These are phyloP conservation scores for Talaromyces trachyspermus DNA, from an alignment of 495 filamentous ascomycete genomes.

Conservation along the genomic window DNA sequence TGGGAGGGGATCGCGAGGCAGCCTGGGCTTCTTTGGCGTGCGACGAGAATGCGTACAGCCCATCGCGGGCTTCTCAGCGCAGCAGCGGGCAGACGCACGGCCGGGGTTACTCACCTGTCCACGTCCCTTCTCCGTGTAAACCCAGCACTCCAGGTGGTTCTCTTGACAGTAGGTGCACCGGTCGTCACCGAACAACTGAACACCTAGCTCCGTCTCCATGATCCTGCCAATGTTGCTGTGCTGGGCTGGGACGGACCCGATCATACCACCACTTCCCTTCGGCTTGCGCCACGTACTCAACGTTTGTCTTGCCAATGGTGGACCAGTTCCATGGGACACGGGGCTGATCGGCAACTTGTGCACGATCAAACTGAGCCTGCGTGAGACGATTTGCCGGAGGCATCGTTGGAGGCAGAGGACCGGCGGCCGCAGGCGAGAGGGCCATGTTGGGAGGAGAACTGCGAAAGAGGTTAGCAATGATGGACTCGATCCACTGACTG, in stretches of 20 bases:
- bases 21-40: too few species aligned
- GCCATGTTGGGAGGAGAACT: too few species aligned
- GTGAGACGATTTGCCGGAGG: too few species aligned
- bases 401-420: too few species aligned
- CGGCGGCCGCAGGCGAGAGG: too few species aligned
- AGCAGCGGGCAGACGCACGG: background rate
- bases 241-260: background rate
- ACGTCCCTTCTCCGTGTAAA: background rate
- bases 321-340: background rate
- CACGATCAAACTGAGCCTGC: too few species aligned
- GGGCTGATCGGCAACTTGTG: constrained; percentile 1
- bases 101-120: background rate
- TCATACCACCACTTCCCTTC: constrained; percentile 3
- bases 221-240: too few species aligned
- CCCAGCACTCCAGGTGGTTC: constrained; percentile 1
- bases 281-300: background rate
- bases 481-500: too few species aligned
- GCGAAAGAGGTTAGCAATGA: too few species aligned
- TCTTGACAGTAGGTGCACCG: background rate
- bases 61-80: too few species aligned
- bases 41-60: too few species aligned
- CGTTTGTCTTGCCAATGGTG: background rate
- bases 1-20: too few species aligned
- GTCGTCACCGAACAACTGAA: background rate
- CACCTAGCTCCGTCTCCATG: constrained; percentile 2